phyloP scores from a whole-genome alignment of 345 rosid genomes.

The Garcia nutans region DNA sequence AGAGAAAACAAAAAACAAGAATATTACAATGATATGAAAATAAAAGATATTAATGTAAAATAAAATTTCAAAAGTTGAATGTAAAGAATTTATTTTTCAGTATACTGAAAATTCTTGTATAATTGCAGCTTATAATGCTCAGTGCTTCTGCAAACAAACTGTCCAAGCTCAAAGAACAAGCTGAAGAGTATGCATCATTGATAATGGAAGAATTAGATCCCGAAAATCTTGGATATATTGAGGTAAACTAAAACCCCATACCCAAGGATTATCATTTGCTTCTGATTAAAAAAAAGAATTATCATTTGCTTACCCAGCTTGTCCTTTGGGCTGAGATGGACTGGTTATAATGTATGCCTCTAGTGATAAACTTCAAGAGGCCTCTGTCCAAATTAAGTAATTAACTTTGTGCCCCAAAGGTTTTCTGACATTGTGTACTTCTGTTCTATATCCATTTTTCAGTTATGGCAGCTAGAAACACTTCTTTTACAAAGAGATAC shows the following conservation, averaged over 20 bases:
- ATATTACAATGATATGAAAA: too few relatives aligned
- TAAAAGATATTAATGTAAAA: background rate
- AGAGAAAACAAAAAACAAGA: too few relatives aligned
- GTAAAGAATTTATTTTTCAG: background rate
- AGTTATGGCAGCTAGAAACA: slow-evolving; percentile 97
- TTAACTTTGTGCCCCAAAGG: background rate
- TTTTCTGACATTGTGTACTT: background rate
- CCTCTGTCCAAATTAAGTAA: background rate
- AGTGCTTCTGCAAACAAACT: slow-evolving; percentile 96
- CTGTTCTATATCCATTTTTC: slow-evolving; percentile 7
- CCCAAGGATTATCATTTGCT: background rate
- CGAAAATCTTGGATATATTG: slow-evolving; percentile 87
- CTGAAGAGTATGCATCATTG: slow-evolving; percentile 83
- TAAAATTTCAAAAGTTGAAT: background rate
- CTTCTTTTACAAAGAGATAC: slow-evolving; percentile 80
- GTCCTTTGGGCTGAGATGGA: background rate
- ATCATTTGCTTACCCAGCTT: too few relatives aligned
- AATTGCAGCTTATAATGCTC: slow-evolving; percentile 78
- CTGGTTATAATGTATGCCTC: too few relatives aligned
- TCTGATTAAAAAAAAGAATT: too few relatives aligned
- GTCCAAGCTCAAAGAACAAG: slow-evolving; percentile 86
- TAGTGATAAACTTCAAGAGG: background rate
- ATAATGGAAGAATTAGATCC: slow-evolving; percentile 99
- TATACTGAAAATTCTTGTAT: slow-evolving; percentile 3
- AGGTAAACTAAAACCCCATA: slow-evolving; percentile 44